Evolutionary conservation across 2,329 filamentous ascomycete species (phyloP).

Genomic region (Fusarium domesticum): DNA sequence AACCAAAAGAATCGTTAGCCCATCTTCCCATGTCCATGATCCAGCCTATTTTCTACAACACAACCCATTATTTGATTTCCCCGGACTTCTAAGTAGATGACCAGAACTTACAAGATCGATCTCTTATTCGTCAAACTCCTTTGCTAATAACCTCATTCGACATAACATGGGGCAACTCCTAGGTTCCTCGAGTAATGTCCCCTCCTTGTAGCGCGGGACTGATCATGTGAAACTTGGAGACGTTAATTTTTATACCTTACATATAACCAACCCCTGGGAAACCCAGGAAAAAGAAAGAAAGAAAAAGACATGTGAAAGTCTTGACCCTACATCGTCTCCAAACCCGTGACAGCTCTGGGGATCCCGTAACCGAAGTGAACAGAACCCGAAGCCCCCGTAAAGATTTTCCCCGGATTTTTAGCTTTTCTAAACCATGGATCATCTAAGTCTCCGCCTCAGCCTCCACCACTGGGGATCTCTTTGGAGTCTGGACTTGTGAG

Average conservation of each 20-base stretch:
- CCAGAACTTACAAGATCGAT: background rate
- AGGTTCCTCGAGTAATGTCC: too few relatives aligned
- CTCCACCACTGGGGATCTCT: background rate
- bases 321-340: background rate
- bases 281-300: too few relatives aligned
- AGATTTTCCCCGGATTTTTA: background rate
- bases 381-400: too few relatives aligned
- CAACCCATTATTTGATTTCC: conserved; percentile 2
- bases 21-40: too few relatives aligned
- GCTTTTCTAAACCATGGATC: background rate
- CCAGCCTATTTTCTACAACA: too few relatives aligned
- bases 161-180: too few relatives aligned
- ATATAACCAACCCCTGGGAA: too few relatives aligned
- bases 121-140: conserved; percentile 3
- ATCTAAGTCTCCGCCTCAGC: background rate
- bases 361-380: too few relatives aligned
- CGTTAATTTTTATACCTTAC: too few relatives aligned
- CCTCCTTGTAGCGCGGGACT: too few relatives aligned
- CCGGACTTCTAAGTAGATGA: background rate
- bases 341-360: too few relatives aligned
- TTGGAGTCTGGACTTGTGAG: background rate
- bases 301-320: background rate
- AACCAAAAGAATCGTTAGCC: too few relatives aligned
- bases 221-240: conserved; percentile 19
- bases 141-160: background rate